Conservation (phyloP, 768 basidiomycete species). For the Ephemerocybe angulata region DNA sequence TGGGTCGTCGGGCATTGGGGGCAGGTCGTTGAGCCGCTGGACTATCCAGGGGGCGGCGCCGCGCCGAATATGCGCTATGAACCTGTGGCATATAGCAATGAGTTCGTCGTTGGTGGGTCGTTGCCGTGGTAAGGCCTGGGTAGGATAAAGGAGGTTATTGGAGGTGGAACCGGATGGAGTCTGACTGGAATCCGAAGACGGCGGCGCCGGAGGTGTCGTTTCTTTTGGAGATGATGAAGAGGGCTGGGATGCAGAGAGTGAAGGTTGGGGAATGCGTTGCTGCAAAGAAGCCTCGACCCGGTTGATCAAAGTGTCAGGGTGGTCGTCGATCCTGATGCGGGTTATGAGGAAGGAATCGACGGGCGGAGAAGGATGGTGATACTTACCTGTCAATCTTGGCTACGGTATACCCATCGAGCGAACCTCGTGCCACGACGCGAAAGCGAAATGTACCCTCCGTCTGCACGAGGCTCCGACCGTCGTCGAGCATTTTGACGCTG, state of each 20-base stretch:
- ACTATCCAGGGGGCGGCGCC: conserved; percentile 93
- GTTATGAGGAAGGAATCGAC: conserved; percentile 6
- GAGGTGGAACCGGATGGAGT: conserved; percentile 8
- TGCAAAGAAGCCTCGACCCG: conserved; percentile 7
- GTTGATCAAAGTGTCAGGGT: conserved; percentile 37
- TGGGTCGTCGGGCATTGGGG: conserved; percentile 70
- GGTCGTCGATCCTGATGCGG: conserved; percentile 30
- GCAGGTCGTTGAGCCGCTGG: conserved; percentile 78
- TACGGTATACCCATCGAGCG: conserved; percentile 87
- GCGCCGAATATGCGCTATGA: conserved; percentile 43
- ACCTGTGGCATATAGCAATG: conserved; percentile 40
- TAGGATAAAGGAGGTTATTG: background rate
- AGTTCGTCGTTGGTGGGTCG: conserved; percentile 49
- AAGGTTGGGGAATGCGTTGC: background rate
- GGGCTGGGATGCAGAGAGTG: conserved; percentile 6
- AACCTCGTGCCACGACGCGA: conserved; percentile 78
- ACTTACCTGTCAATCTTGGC: conserved; percentile 66
- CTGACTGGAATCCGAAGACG: conserved; percentile 3
- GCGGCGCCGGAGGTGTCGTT: conserved; percentile 1
- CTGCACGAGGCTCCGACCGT: conserved; percentile 85
- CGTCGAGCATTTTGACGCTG: conserved; percentile 80
- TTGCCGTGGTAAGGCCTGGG: conserved; percentile 10
- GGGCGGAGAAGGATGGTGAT: conserved; percentile 7
- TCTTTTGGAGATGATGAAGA: conserved; percentile 4
- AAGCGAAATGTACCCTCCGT: conserved; percentile 68